These are phyloP conservation scores for Aspergillus viridinutans DNA, from an alignment of 2,329 filamentous ascomycete genomes.

Conservation along the genomic window DNA sequence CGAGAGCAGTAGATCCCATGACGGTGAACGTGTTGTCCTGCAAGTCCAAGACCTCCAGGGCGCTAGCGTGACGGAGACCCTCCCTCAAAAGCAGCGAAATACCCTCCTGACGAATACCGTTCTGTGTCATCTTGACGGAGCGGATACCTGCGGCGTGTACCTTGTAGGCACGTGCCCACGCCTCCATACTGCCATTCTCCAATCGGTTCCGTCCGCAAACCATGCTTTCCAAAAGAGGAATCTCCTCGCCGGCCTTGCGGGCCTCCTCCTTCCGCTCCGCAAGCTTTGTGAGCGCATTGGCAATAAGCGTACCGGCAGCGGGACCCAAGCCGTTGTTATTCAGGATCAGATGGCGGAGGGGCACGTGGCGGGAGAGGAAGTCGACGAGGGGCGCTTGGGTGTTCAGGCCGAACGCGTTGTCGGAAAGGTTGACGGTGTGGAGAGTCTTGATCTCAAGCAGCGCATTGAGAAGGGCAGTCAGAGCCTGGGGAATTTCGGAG, in stretches of 20 bases:
- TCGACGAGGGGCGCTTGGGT: conserved; percentile 88
- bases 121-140: conserved; percentile 95
- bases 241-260: conserved; percentile 55
- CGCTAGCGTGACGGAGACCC: conserved; percentile 67
- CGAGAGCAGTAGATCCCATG: conserved; percentile 72
- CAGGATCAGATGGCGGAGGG: conserved; percentile 88
- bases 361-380: conserved; percentile 82
- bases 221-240: conserved; percentile 88
- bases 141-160: conserved; percentile 74
- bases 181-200: conserved; percentile 92
- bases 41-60: conserved; percentile 75
- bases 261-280: conserved; percentile 79
- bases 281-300: conserved; percentile 77
- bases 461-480: conserved; percentile 78
- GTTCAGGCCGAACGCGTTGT: conserved; percentile 97
- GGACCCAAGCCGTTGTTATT: conserved; percentile 98
- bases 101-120: conserved; percentile 92
- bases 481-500: conserved; percentile 86
- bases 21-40: conserved; percentile 97
- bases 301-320: conserved; percentile 81
- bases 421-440: conserved; percentile 89
- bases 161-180: conserved; percentile 84
- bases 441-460: conserved; percentile 82
- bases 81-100: conserved; percentile 75
- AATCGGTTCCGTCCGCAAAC: conserved; percentile 94